These are phyloP conservation scores for Globisporangium cederbergense DNA, from an alignment of 352 stramenopile species.

Conservation along the genomic window DNA sequence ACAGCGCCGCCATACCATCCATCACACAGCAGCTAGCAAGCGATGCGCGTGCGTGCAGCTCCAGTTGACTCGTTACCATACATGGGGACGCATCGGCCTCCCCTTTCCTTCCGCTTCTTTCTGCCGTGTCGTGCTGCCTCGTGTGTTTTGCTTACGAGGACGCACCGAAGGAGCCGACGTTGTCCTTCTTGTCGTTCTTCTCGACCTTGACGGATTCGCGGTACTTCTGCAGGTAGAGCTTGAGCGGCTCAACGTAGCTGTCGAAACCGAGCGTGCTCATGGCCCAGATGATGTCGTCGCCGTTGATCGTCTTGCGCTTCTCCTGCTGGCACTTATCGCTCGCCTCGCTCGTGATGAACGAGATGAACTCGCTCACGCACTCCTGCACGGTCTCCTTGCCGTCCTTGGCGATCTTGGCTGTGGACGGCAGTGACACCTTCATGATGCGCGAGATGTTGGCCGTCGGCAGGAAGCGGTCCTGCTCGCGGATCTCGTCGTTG, in stretches of 20 bases:
- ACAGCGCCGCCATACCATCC: neutral
- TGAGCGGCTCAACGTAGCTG: constrained; percentile 99
- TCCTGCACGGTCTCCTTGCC: constrained; percentile 99
- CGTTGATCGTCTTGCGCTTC: constrained; percentile 99
- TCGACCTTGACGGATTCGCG: constrained; percentile 91
- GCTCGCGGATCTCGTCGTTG: constrained; percentile 90
- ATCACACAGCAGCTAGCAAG: too few species aligned
- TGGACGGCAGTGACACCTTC: constrained; percentile 98
- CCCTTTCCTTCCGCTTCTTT: neutral
- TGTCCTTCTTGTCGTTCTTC: constrained; percentile 91
- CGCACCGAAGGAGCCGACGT: constrained; percentile 80
- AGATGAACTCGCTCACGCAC: constrained; percentile 99
- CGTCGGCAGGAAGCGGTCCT: constrained; percentile 98
- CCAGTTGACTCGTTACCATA: constrained; percentile 13
- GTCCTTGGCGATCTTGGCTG: constrained; percentile 99
- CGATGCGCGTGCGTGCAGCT: neutral
- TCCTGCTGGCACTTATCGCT: constrained; percentile 99
- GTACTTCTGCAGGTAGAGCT: constrained; percentile 99
- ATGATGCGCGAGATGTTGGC: constrained; percentile 99
- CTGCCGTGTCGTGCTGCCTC: neutral
- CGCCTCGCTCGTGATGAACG: constrained; percentile 98
- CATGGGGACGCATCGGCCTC: neutral
- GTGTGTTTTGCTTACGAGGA: constrained; percentile 47
- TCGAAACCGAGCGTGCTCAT: constrained; percentile 99
- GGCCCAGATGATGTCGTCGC: constrained; percentile 99